Evolutionary conservation across 441 rosid species (phyloP).

Genomic region (Cnidoscolus chayamansa): DNA sequence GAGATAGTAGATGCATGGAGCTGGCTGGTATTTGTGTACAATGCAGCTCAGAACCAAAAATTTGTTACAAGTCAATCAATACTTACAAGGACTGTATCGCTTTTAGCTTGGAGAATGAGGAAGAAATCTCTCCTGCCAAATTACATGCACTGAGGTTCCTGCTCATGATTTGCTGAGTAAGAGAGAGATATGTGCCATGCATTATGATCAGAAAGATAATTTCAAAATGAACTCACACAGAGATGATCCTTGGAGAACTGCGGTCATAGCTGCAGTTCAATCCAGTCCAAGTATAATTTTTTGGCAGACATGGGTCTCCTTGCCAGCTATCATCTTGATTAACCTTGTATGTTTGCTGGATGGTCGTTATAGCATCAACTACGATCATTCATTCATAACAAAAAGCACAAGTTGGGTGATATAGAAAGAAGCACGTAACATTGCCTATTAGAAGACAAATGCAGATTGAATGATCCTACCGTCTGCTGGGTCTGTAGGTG

Average conservation of each 20-base stretch:
- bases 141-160: slow-evolving; percentile 28
- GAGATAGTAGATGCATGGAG: too few species aligned
- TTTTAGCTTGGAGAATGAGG: slow-evolving; percentile 5
- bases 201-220: neutral
- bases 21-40: too few species aligned
- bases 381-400: neutral
- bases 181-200: neutral
- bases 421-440: neutral
- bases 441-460: neutral
- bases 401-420: neutral
- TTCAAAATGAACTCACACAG: slow-evolving; percentile 24
- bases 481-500: slow-evolving; percentile 20
- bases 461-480: slow-evolving; percentile 16
- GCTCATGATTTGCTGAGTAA: neutral
- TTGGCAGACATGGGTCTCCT: slow-evolving; percentile 40
- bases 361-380: slow-evolving; percentile 32
- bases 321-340: slow-evolving; percentile 29
- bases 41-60: neutral
- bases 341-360: slow-evolving; percentile 21
- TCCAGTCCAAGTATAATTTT: slow-evolving; percentile 30
- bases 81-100: slow-evolving; percentile 16
- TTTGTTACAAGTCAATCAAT: neutral
- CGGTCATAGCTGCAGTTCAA: slow-evolving; percentile 28
- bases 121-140: slow-evolving; percentile 26
- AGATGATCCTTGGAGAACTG: slow-evolving; percentile 27